Evolutionary conservation across 768 basidiomycete species (phyloP).

Genomic region (Kwoniella newhampshirensis): DNA sequence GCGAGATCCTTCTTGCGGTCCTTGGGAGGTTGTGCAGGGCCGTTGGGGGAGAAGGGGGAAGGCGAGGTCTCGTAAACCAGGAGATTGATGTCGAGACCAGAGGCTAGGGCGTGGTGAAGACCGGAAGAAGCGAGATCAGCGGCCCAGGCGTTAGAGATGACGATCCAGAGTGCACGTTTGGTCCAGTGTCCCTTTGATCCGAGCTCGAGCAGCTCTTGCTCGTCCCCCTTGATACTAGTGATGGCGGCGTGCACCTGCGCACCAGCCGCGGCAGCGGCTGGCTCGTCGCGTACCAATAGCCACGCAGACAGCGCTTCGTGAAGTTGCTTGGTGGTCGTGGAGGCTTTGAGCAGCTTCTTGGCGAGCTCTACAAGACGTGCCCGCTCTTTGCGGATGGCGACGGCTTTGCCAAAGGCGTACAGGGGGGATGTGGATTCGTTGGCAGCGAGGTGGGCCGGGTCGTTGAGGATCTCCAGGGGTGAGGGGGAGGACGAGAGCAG

Average conservation of each 20-base stretch:
- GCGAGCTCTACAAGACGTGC: constrained; percentile 65
- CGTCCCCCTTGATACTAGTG: constrained; percentile 55
- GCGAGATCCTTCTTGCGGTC: constrained; percentile 94
- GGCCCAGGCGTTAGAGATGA: constrained; percentile 97
- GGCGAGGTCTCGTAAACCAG: constrained; percentile 91
- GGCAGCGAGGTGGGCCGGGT: constrained; percentile 67
- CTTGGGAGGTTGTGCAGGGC: constrained; percentile 47
- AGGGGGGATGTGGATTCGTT: constrained; percentile 86
- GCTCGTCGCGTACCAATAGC: constrained; percentile 73
- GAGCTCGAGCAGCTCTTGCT: constrained; percentile 61
- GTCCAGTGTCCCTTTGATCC: constrained; percentile 64
- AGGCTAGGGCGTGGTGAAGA: constrained; percentile 89
- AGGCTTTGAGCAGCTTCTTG: constrained; percentile 62
- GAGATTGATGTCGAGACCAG: constrained; percentile 87
- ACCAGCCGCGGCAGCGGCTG: constrained; percentile 60
- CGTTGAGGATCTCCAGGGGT: constrained; percentile 75
- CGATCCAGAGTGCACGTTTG: constrained; percentile 84
- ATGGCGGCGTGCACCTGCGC: constrained; percentile 62
- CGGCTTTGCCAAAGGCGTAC: constrained; percentile 87
- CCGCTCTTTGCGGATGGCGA: constrained; percentile 76
- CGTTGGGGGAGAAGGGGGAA: constrained; percentile 70
- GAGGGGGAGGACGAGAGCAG: constrained; percentile 76
- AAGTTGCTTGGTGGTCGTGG: constrained; percentile 59
- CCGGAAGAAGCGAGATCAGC: constrained; percentile 95
- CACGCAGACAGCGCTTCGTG: constrained; percentile 73